phyloP scores from a whole-genome alignment of 2,329 filamentous ascomycete species.

The Xylaria sp. region DNA sequence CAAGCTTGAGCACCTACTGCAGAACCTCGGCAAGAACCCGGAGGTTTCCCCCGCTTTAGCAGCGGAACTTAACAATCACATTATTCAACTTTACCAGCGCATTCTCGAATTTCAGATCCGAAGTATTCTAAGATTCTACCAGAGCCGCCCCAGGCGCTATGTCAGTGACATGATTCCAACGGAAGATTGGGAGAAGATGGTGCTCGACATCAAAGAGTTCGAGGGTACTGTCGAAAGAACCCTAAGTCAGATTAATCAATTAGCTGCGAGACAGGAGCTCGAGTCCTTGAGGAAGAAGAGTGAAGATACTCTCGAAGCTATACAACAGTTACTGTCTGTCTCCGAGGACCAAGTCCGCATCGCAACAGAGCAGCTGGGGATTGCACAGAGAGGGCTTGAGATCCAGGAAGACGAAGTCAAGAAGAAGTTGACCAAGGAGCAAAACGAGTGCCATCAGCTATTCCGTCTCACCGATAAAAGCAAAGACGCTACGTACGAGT shows the following conservation, averaged over 20 bases:
- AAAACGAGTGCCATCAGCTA: constrained; percentile 17
- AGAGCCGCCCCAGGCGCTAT: constrained; percentile 24
- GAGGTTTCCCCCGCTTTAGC: constrained; percentile 25
- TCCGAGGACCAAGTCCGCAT: constrained; percentile 8
- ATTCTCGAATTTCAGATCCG: constrained; percentile 52
- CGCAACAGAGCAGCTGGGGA: background rate
- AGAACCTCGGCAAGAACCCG: constrained; percentile 19
- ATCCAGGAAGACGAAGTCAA: constrained; percentile 18
- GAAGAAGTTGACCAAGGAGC: constrained; percentile 7
- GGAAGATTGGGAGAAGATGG: constrained; percentile 40
- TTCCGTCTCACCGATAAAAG: constrained; percentile 21
- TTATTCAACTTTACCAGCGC: constrained; percentile 47
- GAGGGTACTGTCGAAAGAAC: constrained; percentile 11
- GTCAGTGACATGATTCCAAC: constrained; percentile 32
- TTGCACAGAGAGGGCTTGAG: constrained; percentile 9
- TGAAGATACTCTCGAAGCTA: background rate
- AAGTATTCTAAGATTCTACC: constrained; percentile 49
- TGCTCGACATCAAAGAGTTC: constrained; percentile 22
- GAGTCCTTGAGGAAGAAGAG: constrained; percentile 10
- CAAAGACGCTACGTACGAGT: constrained; percentile 27
- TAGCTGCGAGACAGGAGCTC: background rate
- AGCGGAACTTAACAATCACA: constrained; percentile 29
- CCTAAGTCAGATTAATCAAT: constrained; percentile 14
- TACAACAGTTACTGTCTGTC: constrained; percentile 12
- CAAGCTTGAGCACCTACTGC: constrained; percentile 45